These are phyloP conservation scores for Mollisia scopiformis DNA, from an alignment of 2,329 filamentous ascomycete genomes.

Conservation along the genomic window DNA sequence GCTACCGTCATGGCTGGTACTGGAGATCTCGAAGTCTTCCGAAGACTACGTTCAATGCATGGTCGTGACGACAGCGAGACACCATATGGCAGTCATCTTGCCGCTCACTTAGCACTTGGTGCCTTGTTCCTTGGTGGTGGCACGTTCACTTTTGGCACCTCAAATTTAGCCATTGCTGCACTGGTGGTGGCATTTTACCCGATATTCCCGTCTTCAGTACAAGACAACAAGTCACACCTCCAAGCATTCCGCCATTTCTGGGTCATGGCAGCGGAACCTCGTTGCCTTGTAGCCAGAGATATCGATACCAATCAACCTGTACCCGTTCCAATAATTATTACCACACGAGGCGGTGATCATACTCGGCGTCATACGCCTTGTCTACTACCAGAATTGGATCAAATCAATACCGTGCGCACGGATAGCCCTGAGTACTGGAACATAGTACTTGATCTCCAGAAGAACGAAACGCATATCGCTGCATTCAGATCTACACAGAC, in stretches of 20 bases:
- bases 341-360: slow-evolving; percentile 30
- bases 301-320: slow-evolving; percentile 82
- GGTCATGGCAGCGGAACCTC: slow-evolving; percentile 88
- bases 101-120: slow-evolving; percentile 89
- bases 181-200: slow-evolving; percentile 93
- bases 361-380: slow-evolving; percentile 39
- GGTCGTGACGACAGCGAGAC: slow-evolving; percentile 82
- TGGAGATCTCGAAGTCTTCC: slow-evolving; percentile 83
- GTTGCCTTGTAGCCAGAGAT: slow-evolving; percentile 87
- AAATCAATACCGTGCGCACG: slow-evolving; percentile 52
- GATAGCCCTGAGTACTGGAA: slow-evolving; percentile 65
- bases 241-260: slow-evolving; percentile 97
- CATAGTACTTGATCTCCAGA: slow-evolving; percentile 65
- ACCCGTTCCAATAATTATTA: slow-evolving; percentile 69
- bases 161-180: slow-evolving; percentile 82
- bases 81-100: slow-evolving; percentile 91
- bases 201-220: slow-evolving; percentile 83
- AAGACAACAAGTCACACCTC: slow-evolving; percentile 92
- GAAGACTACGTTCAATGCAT: slow-evolving; percentile 84
- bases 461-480: slow-evolving; percentile 56
- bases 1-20: slow-evolving; percentile 96
- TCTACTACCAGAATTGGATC: slow-evolving; percentile 49
- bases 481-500: slow-evolving; percentile 65
- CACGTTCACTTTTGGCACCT: slow-evolving; percentile 88
- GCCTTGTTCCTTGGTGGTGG: slow-evolving; percentile 90